Evolutionary conservation across 352 stramenopile species (phyloP), one percentile per base, ranked within the genome.

Genomic region (Phytophthora pini): DNA sequence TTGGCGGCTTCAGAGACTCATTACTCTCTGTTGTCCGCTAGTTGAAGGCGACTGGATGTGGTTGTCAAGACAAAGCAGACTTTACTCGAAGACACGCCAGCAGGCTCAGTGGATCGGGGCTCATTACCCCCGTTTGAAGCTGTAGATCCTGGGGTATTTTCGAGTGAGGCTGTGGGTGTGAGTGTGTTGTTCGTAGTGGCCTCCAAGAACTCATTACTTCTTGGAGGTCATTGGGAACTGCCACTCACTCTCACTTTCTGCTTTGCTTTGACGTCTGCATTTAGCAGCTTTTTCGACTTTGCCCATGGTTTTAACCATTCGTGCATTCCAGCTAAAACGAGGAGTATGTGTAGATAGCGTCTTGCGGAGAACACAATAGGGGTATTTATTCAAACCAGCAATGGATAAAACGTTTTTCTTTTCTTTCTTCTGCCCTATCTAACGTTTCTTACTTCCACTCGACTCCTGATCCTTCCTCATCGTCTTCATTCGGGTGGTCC

Each of bases 371-470:
- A 29, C 49, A 54, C 20, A 60, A 29, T 55, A 68, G 65, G 62
- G 52, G 62, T 76, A 76, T 76, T 76, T 76, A 76, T 74, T 72
- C 36, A 54, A 69, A 58, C 34, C 36, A 74, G 45, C 52, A 72
- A 72, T 57, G 59, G 34, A 48, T 60, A 54, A 68, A 56, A 29
- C 34, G 32, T 57, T 51, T 49, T 53, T 34, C 61, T 49, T 61
- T 17, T 27, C n/a, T 15, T 24, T 32, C n/a, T 50, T 64, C 36
- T 26, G 59, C 56, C 32, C 47, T 67, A 70, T 9, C 22, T 45
- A 64, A 32, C 39, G 48, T 48, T 49, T 34, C 9, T 69, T 74
- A 90, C 70, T 90, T 87, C 81, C 81, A 90, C 40, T 89, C 79
- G 55, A 88, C 70, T 24, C 67, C 74, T n/a, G 68, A 78, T 32